These are phyloP conservation scores for Aspergillus novoparasiticus DNA, from an alignment of 2,329 filamentous ascomycete genomes.

Conservation along the genomic window DNA sequence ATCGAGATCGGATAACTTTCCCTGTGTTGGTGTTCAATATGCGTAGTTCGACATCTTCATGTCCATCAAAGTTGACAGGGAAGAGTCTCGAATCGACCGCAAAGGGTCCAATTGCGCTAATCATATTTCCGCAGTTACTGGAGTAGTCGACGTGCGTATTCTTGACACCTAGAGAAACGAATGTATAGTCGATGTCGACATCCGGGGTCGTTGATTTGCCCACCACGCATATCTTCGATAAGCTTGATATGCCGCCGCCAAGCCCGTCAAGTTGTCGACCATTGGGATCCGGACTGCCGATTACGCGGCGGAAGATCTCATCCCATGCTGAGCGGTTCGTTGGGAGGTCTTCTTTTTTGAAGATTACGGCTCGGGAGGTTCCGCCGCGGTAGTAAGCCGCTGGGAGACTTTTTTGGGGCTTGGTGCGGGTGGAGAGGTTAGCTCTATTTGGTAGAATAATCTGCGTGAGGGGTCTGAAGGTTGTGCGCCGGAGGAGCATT, in stretches of 20 bases:
- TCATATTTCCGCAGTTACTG: constrained; percentile 78
- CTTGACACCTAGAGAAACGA: constrained; percentile 68
- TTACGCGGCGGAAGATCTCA: constrained; percentile 59
- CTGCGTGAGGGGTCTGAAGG: neutral
- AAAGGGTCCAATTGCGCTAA: constrained; percentile 66
- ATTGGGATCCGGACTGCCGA: constrained; percentile 67
- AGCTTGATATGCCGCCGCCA: constrained; percentile 68
- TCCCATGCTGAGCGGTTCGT: constrained; percentile 49
- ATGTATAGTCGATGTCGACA: constrained; percentile 70
- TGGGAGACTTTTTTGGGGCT: constrained; percentile 34
- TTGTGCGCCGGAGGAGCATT: neutral
- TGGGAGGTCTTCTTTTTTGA: constrained; percentile 58
- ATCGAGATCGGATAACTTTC: constrained; percentile 63
- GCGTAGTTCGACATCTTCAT: constrained; percentile 50
- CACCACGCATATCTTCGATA: constrained; percentile 72
- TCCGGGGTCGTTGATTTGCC: constrained; percentile 51
- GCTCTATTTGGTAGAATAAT: neutral
- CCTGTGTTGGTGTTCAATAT: constrained; percentile 73
- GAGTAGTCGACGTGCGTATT: constrained; percentile 64
- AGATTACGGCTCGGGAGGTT: constrained; percentile 69
- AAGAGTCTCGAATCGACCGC: constrained; percentile 60
- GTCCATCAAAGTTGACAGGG: constrained; percentile 10
- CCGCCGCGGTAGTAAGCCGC: constrained; percentile 68
- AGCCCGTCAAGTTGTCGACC: constrained; percentile 73
- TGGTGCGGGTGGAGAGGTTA: neutral